Evolutionary conservation across 139 green algal genomes (phyloP), one percentile per base, ranked within the genome.

Genomic region (Chlorella sp.): DNA sequence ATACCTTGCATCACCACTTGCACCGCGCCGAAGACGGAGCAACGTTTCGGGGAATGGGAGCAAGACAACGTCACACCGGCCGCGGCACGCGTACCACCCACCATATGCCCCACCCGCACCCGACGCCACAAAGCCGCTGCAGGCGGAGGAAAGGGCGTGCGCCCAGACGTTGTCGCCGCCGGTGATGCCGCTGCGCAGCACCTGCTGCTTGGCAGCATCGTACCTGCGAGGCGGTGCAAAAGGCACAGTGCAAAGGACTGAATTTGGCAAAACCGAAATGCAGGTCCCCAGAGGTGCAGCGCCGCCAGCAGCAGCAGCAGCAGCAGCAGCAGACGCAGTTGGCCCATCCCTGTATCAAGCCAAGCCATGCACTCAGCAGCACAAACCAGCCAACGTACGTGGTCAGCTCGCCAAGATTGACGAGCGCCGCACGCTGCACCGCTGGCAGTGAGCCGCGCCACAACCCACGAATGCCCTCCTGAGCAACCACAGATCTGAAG

Each of bases 371-470:
- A 51, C 44, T 16, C 51, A 60, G 51, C 15, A 60, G 21, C 44
- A 51, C 44, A 51, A 15, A 3, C 12, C 12, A 23, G 51, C 51
- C 51, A n/a, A n/a, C n/a, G 18, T 15, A 60, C 4, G 88, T 92
- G 60, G 90, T 88, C 23, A 96, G 87, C 85, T 96, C 93, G 0
- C 93, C 93, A 3, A 96, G 62, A 85, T 96, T 96, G 17, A 96
- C 93, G 41, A 96, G 80, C 4, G 90, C 93, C 1, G 93, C 93
- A 0, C 93, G 79, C 76, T 96, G 92, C 4, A 95, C 80, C 0
- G 95, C 95, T 1, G 93, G 93, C 15, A 65, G 67, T 6, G 69
- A 78, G 25, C 93, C 93, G 1, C 88, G 84, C 90, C 91, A 96
- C 81, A 96, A 80, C 6, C 89, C 93, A 4, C 20, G n/a, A 25